Evolutionary conservation across 2,329 filamentous ascomycete genomes (phyloP), one percentile per base, ranked within the genome.

Genomic region (Colletotrichum echinochloae): DNA sequence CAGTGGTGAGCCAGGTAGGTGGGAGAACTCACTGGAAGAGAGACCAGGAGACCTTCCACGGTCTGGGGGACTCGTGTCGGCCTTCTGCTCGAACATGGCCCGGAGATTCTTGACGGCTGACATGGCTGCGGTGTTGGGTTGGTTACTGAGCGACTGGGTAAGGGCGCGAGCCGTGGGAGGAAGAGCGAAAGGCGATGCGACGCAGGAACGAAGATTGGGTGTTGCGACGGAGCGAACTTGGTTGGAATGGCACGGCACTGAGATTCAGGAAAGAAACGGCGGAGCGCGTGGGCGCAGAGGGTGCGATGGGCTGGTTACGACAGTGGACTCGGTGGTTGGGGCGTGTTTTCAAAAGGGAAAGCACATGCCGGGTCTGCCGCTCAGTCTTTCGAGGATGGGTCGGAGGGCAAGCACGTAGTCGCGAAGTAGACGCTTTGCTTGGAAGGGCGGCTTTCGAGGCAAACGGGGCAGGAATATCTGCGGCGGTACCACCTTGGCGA

Each of bases 31-130:
- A 88, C 85, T 79, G 71, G 81, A 81, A 73, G 79, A 81, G 72
- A 81, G 81, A 73, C 86, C 89, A 64, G 91, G 91, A 68, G 90
- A 92, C 79, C 92, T 87, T 72, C 92, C 92, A 83, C 92, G 86
- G 73, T 92, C 91, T 20, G 90, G 89, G 74, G 90, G 87, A 75
- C 88, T 91, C 68, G 85, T 84, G 74, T 89, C 88, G 79, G 87
- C 88, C 81, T 89, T 92, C 79, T 90, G 89, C 85, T 95, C 92
- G 79, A 94, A 94, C 87, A 93, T 94, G 77, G 92, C 92, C 76
- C 91, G 87, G 74, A 95, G 88, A 82, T 92, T 93, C 83, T 87
- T 91, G 77, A 93, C 91, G 77, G 88, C 90, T 78, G 90, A 90
- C 88, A 90, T 90, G 77, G 79, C 83, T 81, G 81, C 81, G 76